Conservation (phyloP, 257 asterid species). For the Cynanchum wilfordii region DNA sequence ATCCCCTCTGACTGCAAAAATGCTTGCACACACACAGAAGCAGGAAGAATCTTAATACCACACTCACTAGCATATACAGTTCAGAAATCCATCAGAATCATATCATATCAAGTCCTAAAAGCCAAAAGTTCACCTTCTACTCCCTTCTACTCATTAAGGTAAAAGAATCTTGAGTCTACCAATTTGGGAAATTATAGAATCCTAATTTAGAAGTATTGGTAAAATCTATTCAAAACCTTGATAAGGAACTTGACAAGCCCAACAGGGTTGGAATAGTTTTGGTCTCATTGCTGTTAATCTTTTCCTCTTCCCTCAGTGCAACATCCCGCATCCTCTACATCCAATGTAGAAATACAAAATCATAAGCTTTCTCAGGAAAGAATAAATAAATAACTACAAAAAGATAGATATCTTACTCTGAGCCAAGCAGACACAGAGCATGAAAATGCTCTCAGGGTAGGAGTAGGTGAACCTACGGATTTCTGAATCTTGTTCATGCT, state of each 20-base stretch:
- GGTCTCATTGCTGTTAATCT: constrained; percentile 44
- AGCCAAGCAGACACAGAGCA: constrained; percentile 71
- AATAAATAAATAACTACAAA: neutral
- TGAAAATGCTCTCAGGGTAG: constrained; percentile 81
- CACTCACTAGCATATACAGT: neutral
- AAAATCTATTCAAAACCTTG: constrained; percentile 51
- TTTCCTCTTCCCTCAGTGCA: constrained; percentile 86
- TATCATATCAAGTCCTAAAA: neutral
- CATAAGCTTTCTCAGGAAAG: neutral
- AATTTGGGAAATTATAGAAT: neutral
- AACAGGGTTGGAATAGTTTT: constrained; percentile 60
- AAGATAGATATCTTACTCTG: constrained; percentile 34
- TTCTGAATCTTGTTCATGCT: constrained; percentile 51
- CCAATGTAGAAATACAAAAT: constrained; percentile 9
- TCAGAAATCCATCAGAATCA: neutral
- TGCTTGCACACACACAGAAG: neutral
- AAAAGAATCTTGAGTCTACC: neutral
- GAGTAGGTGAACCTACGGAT: constrained; percentile 54
- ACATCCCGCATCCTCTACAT: constrained; percentile 61
- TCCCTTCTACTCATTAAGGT: neutral
- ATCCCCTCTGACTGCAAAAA: neutral
- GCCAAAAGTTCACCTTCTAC: neutral
- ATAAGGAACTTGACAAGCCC: constrained; percentile 82
- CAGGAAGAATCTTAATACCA: neutral
- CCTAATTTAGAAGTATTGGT: neutral